Evolutionary conservation across 805 yeast species (phyloP), one percentile per base, ranked within the genome.

Genomic region (Clavispora santaluciae): DNA sequence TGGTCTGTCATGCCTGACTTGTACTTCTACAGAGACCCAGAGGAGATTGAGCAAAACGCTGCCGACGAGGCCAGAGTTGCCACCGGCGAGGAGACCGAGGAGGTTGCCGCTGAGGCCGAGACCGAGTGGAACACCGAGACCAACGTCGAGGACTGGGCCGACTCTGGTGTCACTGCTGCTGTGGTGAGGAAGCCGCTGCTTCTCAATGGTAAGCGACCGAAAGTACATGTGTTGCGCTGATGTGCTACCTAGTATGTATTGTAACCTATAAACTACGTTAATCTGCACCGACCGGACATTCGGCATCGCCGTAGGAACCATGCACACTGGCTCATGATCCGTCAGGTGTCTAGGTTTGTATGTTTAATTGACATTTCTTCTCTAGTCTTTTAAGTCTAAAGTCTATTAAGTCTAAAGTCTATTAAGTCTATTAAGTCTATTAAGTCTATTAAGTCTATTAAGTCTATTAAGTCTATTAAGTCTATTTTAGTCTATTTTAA

Each of bases 1-100:
- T 93, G 99, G 99, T 78, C 95, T 61, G 93, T 93, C 71, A 93
- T 93, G 99, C 98, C 98, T 74, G 99, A 93, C 80, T 83, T 93
- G 75, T 93, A 90, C 90, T 93, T 93, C 90, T 93, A 93, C 97
- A 93, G 99, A 84, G 96, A 93, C 80, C 99, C 99, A 69, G 98
- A 91, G 81, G 99, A 93, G 78, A 85, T 86, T 74, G 96, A 88
- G 78, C 79, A 80, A 62, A 80, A 75, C 60, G 80, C 79, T 64
- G 76, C 76, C 51, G 76, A 73, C 56, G 78, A 71, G 62, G 61
- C 67, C 56, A 73, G 68, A 61, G 54, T 64, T 47, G 72, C 70
- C 53, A 10, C 29, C 15, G 79, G 75, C 59, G 60, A 57, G 50
- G 78, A 72, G 60, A 79, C 78, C 60, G 86, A 79, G 66, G 83